Evolutionary conservation across 768 basidiomycete species (phyloP).

Genomic region (Tephrocybe sp.): DNA sequence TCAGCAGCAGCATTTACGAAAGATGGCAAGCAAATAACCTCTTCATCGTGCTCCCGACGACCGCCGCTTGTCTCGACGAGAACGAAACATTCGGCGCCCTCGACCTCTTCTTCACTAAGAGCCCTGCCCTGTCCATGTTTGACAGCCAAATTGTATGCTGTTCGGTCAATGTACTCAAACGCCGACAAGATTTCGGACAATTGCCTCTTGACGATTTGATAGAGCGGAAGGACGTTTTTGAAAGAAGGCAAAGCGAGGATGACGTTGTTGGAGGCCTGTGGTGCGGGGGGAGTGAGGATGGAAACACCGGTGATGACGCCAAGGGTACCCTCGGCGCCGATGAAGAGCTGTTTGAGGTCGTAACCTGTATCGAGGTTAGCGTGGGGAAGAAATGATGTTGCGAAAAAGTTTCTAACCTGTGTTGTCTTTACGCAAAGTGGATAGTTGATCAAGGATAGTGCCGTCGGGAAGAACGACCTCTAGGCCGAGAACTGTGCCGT

Average conservation of each 20-base stretch:
- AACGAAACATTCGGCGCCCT: slow-evolving; percentile 84
- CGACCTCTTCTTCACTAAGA: slow-evolving; percentile 68
- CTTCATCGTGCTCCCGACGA: slow-evolving; percentile 88
- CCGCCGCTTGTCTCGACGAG: slow-evolving; percentile 94
- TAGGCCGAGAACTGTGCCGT: slow-evolving; percentile 91
- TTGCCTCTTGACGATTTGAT: slow-evolving; percentile 73
- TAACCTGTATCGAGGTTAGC: slow-evolving; percentile 51
- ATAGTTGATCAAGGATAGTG: slow-evolving; percentile 82
- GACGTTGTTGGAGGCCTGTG: slow-evolving; percentile 84
- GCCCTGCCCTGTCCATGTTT: slow-evolving; percentile 80
- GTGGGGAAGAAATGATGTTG: neutral
- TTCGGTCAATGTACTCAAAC: slow-evolving; percentile 93
- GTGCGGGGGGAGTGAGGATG: slow-evolving; percentile 83
- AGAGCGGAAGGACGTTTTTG: slow-evolving; percentile 83
- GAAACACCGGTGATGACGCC: slow-evolving; percentile 95
- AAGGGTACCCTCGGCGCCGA: slow-evolving; percentile 95
- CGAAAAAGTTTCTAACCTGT: slow-evolving; percentile 54
- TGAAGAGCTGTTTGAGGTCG: slow-evolving; percentile 97
- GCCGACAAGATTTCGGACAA: slow-evolving; percentile 95
- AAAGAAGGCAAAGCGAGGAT: slow-evolving; percentile 88
- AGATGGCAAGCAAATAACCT: slow-evolving; percentile 45
- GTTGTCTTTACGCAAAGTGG: slow-evolving; percentile 94
- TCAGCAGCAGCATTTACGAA: slow-evolving; percentile 3
- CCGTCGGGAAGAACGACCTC: slow-evolving; percentile 96
- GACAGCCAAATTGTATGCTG: slow-evolving; percentile 79